Evolutionary conservation across 768 basidiomycete species (phyloP).

Genomic region (Rhodotorula diobovata): DNA sequence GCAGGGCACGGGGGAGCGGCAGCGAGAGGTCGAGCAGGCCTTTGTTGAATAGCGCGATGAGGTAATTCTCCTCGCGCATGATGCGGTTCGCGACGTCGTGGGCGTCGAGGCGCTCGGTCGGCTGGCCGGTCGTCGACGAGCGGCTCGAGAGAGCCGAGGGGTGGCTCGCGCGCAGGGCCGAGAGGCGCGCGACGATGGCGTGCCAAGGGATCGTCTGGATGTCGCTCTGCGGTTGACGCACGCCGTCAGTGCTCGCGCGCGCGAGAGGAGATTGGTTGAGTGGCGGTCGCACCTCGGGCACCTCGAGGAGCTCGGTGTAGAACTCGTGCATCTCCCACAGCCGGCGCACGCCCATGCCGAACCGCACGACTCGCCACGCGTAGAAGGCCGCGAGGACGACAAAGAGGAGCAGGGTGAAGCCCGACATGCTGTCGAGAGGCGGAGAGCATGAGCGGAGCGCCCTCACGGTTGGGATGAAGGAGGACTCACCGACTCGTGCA

Average conservation of each 20-base stretch:
- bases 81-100: slow-evolving; percentile 98
- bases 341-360: slow-evolving; percentile 67
- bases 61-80: slow-evolving; percentile 95
- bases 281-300: slow-evolving; percentile 72
- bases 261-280: no score
- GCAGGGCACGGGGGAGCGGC: slow-evolving; percentile 58
- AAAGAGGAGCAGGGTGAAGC: slow-evolving; percentile 67
- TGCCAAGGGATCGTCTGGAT: slow-evolving; percentile 98
- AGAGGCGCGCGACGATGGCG: slow-evolving; percentile 84
- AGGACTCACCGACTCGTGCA: slow-evolving; percentile 82
- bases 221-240: slow-evolving; percentile 62
- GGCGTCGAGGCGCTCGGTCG: slow-evolving; percentile 74
- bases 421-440: slow-evolving; percentile 15
- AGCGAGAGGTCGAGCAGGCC: slow-evolving; percentile 82
- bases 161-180: slow-evolving; percentile 83
- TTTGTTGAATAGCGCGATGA: slow-evolving; percentile 96
- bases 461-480: slow-evolving; percentile 51
- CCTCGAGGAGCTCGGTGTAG: slow-evolving; percentile 84
- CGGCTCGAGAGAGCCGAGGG: slow-evolving; percentile 85
- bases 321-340: slow-evolving; percentile 92
- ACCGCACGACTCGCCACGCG: slow-evolving; percentile 77
- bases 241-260: slow-evolving; percentile 25
- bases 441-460: no score
- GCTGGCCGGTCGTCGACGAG: slow-evolving; percentile 10
- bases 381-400: slow-evolving; percentile 81